These are phyloP conservation scores for Anthracocystis panici-leucophaei DNA, from an alignment of 1,284 basidiomycete genomes.

Conservation along the genomic window DNA sequence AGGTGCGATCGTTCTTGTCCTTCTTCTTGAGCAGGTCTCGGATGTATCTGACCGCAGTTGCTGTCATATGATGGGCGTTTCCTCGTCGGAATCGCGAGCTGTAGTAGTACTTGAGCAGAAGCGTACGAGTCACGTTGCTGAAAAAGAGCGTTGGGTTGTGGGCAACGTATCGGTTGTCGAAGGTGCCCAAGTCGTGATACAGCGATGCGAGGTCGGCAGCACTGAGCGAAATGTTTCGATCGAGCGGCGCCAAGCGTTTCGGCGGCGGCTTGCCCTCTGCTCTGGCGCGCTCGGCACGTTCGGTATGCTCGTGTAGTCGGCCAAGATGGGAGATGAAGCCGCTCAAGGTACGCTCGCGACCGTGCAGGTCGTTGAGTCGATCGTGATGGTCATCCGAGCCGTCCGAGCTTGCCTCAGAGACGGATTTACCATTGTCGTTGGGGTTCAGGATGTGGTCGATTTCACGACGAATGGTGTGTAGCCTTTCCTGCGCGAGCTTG, in stretches of 20 bases:
- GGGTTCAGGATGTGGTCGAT: conserved; percentile 61
- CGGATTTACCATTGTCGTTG: conserved; percentile 15
- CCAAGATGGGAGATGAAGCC: conserved; percentile 76
- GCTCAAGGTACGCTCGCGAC: conserved; percentile 72
- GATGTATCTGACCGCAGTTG: conserved; percentile 72
- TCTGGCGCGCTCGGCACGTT: conserved; percentile 40
- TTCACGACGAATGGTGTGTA: conserved; percentile 40
- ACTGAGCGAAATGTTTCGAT: conserved; percentile 26
- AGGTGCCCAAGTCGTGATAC: conserved; percentile 81
- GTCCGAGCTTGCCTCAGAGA: conserved; percentile 14
- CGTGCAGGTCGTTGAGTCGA: conserved; percentile 46
- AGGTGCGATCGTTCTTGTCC: conserved; percentile 20
- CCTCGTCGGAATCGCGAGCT: conserved; percentile 80
- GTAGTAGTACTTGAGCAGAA: conserved; percentile 90
- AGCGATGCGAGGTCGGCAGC: conserved; percentile 66
- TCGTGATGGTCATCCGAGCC: conserved; percentile 24
- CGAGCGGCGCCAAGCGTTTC: conserved; percentile 18
- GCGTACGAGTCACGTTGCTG: conserved; percentile 82
- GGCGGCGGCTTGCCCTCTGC: conserved; percentile 24
- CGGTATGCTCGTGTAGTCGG: conserved; percentile 31
- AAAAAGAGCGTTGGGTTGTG: conserved; percentile 87
- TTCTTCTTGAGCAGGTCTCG: conserved; percentile 56
- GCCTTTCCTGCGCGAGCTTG: conserved; percentile 75
- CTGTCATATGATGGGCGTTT: conserved; percentile 88
- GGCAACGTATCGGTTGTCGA: conserved; percentile 90